Evolutionary conservation across 805 yeast species (phyloP), one percentile per base, ranked within the genome.

Genomic region (Saccharomycodes ludwigii): DNA sequence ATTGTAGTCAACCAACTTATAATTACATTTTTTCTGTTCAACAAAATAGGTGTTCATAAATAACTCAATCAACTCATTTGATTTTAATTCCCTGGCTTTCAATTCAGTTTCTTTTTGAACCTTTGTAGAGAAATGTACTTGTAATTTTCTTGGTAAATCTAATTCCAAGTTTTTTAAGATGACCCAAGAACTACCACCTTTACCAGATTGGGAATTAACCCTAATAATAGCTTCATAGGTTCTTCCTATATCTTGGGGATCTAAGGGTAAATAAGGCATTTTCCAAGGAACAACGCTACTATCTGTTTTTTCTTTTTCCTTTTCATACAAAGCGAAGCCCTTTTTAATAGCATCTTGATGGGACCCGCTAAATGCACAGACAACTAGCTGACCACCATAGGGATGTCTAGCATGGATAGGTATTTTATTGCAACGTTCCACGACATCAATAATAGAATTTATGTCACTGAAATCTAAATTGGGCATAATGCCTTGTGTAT

Each of bases 221-320:
- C 94, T 72, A 44, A 81, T 81, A 34, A 82, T 80, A n/a, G 93
- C 91, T 57, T 82, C 94, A 59, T 82, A 82, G n/a, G 78, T 78
- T 54, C 91, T 71, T 31, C 93, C 93, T 45, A 81, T 76, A 52
- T 82, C 93, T 43, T 70, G 65, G 28, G 94, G 94, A 50, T 81
- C 94, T 48, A 82, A 65, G 18, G 94, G 93, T 43, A 81, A 65
- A 58, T 81, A 81, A 13, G 94, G 94, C 36, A 81, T 63, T 44
- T 68, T 63, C 94, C 93, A 81, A 32, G 52, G 54, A 26, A 58
- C 58, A 16, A 56, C 48, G n/a, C n/a, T n/a, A 32, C 61, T 58
- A 10, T 54, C 52, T 18, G 54, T 52, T 26, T 55, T 48, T 27
- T 50, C 47, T 24, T 56, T 56, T 34, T 59, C 56, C 40, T 63